Base-by-base conservation (phyloP, 345 rosid genomes). In the Punica granatum region DNA sequence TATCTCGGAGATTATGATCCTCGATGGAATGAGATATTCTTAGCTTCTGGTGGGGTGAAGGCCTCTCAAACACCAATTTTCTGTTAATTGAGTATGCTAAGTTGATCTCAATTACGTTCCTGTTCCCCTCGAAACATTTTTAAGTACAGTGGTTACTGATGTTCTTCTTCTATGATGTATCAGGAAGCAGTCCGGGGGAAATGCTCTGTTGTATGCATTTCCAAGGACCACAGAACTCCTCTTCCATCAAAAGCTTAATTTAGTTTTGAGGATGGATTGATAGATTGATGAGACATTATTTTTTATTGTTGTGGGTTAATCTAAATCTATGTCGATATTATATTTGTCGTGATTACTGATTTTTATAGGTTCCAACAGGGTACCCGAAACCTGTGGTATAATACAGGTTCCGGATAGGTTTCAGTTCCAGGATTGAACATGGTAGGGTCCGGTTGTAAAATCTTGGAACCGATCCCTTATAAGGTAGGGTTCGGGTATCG, bases 41-140 rank as follows among this genome's bases (percentile, higher is more conserved):
- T 88, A 44, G 89, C 90, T 63, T 78, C 80, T n/a, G 93, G 93
- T 58, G 74, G 56, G 88, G 70, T 9, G 1, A 0, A n/a, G 87
- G 87, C 32, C 76, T 85, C 73, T 69, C 48, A 54, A 79, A 77
- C 43, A 39, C 72, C 67, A 81, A 72, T 66, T 60, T 43, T 66
- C 71, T 76, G 85, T 88, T 85, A 72, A 82, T 44, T 63, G 3
- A 25, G 14, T 37, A 15, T 37, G 16, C 7, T 32, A 23, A 13
- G 25, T 2, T 3, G n/a, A 14, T 28, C 2, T 41, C 51, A 35
- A 19, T 33, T 64, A 19, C 39, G n/a, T 64, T 34, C 39, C 21
- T 43, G n/a, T 64, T 21, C 51, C 16, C 41, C 16, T 15, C 18
- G 39, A 60, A 7, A 36, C 41, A 16, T 36, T 23, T 33, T 2